Evolutionary conservation across 2,329 filamentous ascomycete species (phyloP), one percentile per base, ranked within the genome.

Genomic region (Exophiala oligosperma): DNA sequence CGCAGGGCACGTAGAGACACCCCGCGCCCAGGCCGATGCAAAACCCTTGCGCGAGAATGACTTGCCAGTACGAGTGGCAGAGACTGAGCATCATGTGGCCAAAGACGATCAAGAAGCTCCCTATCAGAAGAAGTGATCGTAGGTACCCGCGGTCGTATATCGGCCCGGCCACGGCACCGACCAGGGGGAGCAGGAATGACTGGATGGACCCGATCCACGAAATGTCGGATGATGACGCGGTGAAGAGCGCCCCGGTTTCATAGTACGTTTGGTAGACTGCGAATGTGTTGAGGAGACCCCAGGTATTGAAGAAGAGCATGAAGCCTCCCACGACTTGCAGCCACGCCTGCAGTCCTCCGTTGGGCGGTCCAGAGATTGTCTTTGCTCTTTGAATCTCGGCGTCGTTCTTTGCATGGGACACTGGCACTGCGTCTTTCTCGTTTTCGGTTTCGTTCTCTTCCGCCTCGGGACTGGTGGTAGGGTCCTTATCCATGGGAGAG

Each of bases 151-250:
- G 69, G 62, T 79, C 77, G 28, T 76, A 71, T 0, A 74, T 60
- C 2, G 76, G 71, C 2, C 76, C 71, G 3, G 72, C 72, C 43
- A 81, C 72, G 3, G 74, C 69, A 0, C 77, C 77, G 6, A 79
- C 55, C 23, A 76, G 65, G 52, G 80, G 75, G 0, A 80, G 66
- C 1, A 81, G 61, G 55, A 72, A 81, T 5, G 75, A 74, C 64
- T 81, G 78, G 0, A 79, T 67, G 0, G 75, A 76, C 2, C 80
- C 80, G 26, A 82, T 79, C 79, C 80, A 83, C 3, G 78, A 77
- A 38, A 83, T 80, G 1, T 73, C 74, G 0, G 78, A 80, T 2
- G 66, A 56, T 1, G 66, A 63, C 7, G 59, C 46, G 2, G 29
- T 40, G 14, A 53, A 61, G 2, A 73, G 63, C 1, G 64, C 38